phyloP scores from a whole-genome alignment of 345 rosid species.

The Anacardium occidentale region DNA sequence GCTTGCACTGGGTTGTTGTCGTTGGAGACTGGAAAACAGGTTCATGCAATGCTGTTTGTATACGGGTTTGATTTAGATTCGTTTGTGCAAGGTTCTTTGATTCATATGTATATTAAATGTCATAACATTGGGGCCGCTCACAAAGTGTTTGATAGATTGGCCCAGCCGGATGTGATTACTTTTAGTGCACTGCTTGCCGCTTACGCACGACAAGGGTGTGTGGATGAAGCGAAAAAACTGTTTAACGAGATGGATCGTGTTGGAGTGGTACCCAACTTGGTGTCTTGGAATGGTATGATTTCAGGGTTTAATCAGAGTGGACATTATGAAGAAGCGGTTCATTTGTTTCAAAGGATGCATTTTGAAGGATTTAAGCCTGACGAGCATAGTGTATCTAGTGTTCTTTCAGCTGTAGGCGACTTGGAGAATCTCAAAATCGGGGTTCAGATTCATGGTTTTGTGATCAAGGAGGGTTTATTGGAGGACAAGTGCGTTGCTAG shows the following conservation, averaged over 20 bases:
- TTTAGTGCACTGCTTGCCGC: slow-evolving; percentile 31
- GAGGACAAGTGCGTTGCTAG: slow-evolving; percentile 28
- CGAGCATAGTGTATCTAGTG: slow-evolving; percentile 31
- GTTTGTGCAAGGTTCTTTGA: slow-evolving; percentile 30
- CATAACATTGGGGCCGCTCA: slow-evolving; percentile 28
- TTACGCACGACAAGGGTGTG: slow-evolving; percentile 29
- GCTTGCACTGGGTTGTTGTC: slow-evolving; percentile 7
- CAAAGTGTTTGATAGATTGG: slow-evolving; percentile 37
- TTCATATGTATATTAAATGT: slow-evolving; percentile 30
- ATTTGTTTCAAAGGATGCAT: slow-evolving; percentile 28
- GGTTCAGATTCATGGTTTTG: slow-evolving; percentile 32
- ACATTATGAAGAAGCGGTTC: slow-evolving; percentile 20
- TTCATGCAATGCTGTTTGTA: slow-evolving; percentile 6
- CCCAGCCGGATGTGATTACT: slow-evolving; percentile 27
- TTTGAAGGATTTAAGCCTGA: slow-evolving; percentile 32
- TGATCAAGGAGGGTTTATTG: slow-evolving; percentile 26
- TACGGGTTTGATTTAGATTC: slow-evolving; percentile 5
- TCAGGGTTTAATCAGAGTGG: slow-evolving; percentile 32
- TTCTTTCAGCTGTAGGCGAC: slow-evolving; percentile 30
- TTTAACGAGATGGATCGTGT: slow-evolving; percentile 10
- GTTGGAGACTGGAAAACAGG: neutral
- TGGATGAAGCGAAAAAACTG: slow-evolving; percentile 24
- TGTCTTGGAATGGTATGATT: slow-evolving; percentile 42
- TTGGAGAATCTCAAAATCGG: slow-evolving; percentile 29
- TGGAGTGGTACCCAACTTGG: slow-evolving; percentile 25